Conservation (phyloP, 2,329 filamentous ascomycete species). For the Xylariaceae sp. region DNA sequence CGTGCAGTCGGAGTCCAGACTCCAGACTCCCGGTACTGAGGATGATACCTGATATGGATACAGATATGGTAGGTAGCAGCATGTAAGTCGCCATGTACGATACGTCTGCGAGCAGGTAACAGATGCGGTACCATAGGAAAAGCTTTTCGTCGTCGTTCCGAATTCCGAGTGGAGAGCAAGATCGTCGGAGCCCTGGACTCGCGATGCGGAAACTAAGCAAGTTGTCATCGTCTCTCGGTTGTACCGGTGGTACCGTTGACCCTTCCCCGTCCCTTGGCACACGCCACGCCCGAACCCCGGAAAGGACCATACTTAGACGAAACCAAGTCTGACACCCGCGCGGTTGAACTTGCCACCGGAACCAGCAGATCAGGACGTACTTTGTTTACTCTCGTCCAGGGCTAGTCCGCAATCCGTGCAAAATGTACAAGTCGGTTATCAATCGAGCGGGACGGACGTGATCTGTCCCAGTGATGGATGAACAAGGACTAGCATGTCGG, state of each 20-base stretch:
- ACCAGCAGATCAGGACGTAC: background rate
- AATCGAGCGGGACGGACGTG: background rate
- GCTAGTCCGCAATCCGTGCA: too few species aligned
- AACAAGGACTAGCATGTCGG: background rate
- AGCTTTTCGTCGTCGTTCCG: background rate
- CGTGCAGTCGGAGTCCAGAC: too few species aligned
- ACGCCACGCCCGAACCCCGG: slow-evolving; percentile 16
- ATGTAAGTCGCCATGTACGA: too few species aligned
- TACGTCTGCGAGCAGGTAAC: too few species aligned
- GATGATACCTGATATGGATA: background rate
- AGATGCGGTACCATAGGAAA: background rate
- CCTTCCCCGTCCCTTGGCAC: slow-evolving; percentile 8
- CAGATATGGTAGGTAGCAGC: too few species aligned
- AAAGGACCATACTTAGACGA: slow-evolving; percentile 11
- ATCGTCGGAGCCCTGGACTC: background rate
- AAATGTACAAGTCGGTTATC: background rate
- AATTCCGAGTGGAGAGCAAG: slow-evolving; percentile 5
- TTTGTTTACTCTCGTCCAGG: background rate
- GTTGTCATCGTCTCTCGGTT: background rate
- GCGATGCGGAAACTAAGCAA: slow-evolving; percentile 2
- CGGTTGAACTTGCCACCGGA: background rate
- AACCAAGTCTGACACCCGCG: background rate
- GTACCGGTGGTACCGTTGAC: slow-evolving; percentile 18
- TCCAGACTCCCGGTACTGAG: background rate
- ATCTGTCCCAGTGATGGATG: too few species aligned